These are phyloP conservation scores for Neurospora sp. DNA, from an alignment of 2,329 filamentous ascomycete genomes.

Conservation along the genomic window DNA sequence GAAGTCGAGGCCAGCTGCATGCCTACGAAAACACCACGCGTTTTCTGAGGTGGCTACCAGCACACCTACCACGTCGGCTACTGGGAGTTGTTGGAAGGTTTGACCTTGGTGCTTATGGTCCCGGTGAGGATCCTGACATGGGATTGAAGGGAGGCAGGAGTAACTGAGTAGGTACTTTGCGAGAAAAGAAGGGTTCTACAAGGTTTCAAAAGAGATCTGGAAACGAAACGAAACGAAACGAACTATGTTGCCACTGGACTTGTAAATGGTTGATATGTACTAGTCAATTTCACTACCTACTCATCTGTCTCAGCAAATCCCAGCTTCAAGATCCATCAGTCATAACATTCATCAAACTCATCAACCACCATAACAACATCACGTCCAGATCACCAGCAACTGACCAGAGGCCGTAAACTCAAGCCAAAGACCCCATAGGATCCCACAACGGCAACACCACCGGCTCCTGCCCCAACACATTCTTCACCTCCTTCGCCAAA, in stretches of 20 bases:
- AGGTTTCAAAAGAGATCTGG: not conserved
- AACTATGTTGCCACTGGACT: not conserved
- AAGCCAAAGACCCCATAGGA: slow-evolving; percentile 68
- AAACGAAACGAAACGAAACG: not conserved
- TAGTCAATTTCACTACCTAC: not conserved
- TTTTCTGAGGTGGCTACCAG: not conserved
- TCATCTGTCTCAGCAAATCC: not conserved
- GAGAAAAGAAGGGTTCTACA: not conserved
- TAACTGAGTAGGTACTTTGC: not conserved
- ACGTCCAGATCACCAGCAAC: not conserved
- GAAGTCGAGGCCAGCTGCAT: not conserved
- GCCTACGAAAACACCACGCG: not conserved
- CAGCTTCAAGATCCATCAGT: not conserved
- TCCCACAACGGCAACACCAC: slow-evolving; percentile 69
- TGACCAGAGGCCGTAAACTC: slow-evolving; percentile 5
- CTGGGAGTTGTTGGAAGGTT: not conserved
- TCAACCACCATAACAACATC: not conserved
- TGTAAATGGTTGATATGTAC: not conserved
- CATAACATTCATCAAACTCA: not conserved
- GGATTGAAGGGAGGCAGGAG: not conserved
- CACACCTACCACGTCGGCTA: not conserved
- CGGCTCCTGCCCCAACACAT: slow-evolving; percentile 61
- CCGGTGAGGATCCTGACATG: not conserved
- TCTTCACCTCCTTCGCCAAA: slow-evolving; percentile 53
- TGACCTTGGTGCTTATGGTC: not conserved